Evolutionary conservation across 1,284 basidiomycete species (phyloP).

Genomic region (Austropuccinia psidii): DNA sequence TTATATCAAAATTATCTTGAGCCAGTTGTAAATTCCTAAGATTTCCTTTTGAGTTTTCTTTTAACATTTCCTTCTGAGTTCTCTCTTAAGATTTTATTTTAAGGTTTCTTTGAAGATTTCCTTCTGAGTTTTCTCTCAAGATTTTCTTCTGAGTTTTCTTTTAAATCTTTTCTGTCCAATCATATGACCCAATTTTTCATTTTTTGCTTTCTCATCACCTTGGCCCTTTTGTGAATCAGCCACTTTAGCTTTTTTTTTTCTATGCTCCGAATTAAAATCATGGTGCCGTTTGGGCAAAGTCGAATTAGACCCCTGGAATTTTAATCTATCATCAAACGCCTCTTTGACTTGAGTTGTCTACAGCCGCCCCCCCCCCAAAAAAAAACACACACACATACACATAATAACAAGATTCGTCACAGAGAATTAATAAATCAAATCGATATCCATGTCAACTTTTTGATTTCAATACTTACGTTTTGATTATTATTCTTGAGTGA

Average conservation of each 20-base stretch:
- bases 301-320: not conserved
- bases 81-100: too few species aligned
- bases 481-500: not conserved
- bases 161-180: constrained; percentile 11
- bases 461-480: not conserved
- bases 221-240: not conserved
- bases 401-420: not conserved
- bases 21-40: too few species aligned
- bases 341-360: not conserved
- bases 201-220: not conserved
- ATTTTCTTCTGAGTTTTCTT: not conserved
- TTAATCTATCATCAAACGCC: not conserved
- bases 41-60: too few species aligned
- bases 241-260: not conserved
- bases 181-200: constrained; percentile 12
- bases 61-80: too few species aligned
- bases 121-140: not conserved
- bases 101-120: too few species aligned
- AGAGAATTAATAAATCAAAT: not conserved
- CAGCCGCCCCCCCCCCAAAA: too few species aligned
- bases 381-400: too few species aligned
- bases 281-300: not conserved
- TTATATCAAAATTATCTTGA: too few species aligned
- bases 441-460: not conserved
- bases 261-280: not conserved